Evolutionary conservation across 2,329 filamentous ascomycete genomes (phyloP), one percentile per base, ranked within the genome.

Genomic region (Scytalidium sp.): DNA sequence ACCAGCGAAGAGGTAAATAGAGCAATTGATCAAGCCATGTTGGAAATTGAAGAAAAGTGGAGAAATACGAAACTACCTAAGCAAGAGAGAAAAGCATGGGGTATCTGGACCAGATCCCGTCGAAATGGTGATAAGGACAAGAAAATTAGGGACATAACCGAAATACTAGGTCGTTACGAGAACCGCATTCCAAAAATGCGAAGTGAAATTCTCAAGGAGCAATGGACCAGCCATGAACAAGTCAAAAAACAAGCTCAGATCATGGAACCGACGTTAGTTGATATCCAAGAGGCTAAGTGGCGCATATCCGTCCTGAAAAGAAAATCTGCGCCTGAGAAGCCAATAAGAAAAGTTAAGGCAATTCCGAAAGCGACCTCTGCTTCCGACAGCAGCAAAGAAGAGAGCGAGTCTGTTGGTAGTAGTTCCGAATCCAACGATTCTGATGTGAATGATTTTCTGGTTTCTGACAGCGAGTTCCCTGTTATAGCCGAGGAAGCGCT

Each of bases 261-360:
- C 29, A 70, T 96, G 48, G 83, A 93, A 51, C 70, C 74, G 3
- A 90, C 76, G 3, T 68, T 96, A 1, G 76, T 80, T 29, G 78
- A 87, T 48, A 78, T 79, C 44, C 71, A 85, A 59, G 66, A 79
- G 36, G 64, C 75, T 8, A 60, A 62, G 7, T 85, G 80, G 79
- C 62, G 72, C 3, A 69, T 79, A n/a, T 56, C 64, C 6, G 57
- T 79, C 20, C 67, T 84, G 3, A 51, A 67, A 36, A 70, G 70
- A 17, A 70, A 68, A 13, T 67, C 68, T 43, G 74, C 75, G 1
- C 65, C 70, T 3, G 74, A 70, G 10, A 64, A 56, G 49, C 51
- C 52, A 43, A 11, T 25, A 11, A 21, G 41, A 17, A 29, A 44
- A 45, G 22, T 48, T 32, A 46, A 42, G 50, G 29, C 40, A 19